A percentile compares a stretch with the other conserved stretches of the same genome.
Evolutionary conservation across 2,329 filamentous ascomycete species (phyloP).

Genomic region (Trichoderma koningiopsis): DNA sequence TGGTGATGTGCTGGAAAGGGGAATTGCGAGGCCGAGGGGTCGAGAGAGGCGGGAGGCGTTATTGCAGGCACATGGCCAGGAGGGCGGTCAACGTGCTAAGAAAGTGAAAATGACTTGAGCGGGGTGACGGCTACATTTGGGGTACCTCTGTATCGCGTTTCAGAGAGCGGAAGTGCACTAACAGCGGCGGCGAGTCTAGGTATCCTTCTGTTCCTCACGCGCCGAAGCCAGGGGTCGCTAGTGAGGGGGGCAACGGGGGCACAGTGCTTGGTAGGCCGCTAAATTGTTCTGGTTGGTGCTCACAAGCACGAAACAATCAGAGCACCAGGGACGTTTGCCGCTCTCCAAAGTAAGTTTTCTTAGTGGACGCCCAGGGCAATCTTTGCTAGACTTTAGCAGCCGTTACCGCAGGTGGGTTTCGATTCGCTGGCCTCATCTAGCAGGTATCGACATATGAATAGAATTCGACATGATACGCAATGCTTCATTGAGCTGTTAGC

Average conservation of each 20-base stretch:
- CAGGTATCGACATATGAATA: not conserved
- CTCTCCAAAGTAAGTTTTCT: not conserved
- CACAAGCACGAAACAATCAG: not conserved
- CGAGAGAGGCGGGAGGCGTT: slow-evolving; percentile 6
- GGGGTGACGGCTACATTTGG: slow-evolving; percentile 3
- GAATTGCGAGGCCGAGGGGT: slow-evolving; percentile 2
- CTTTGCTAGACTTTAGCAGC: not conserved
- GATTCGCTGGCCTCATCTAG: not conserved
- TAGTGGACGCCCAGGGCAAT: not conserved
- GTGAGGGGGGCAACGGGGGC: not conserved
- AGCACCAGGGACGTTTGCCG: not conserved
- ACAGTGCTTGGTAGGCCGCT: slow-evolving; percentile 14
- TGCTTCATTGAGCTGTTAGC: not conserved
- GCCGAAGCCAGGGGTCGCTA: slow-evolving; percentile 10
- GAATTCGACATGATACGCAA: not conserved
- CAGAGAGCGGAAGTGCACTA: not conserved
- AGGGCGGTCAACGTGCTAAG: slow-evolving; percentile 13
- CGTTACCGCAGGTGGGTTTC: not conserved
- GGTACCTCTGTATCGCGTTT: not conserved
- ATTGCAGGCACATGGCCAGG: not conserved
- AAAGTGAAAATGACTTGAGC: slow-evolving; percentile 14
- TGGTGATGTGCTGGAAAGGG: slow-evolving; percentile 9
- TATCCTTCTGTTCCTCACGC: not conserved
- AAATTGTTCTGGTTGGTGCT: slow-evolving; percentile 10
- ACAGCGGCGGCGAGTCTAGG: not conserved